Evolutionary conservation across 768 basidiomycete species (phyloP), one percentile per base, ranked within the genome.

Genomic region (Leccinum imitatum): DNA sequence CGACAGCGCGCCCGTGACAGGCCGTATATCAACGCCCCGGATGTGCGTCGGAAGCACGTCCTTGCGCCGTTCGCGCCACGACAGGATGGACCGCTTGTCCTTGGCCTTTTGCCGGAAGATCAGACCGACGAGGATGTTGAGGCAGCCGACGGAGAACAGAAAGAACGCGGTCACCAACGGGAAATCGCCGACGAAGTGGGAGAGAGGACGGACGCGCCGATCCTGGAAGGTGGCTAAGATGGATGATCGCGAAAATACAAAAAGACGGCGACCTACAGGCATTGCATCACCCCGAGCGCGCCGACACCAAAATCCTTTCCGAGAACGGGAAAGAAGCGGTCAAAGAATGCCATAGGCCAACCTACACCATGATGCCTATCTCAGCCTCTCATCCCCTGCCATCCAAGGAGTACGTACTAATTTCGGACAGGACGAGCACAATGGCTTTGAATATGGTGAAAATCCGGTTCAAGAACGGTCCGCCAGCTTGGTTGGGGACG

Each of bases 401-500:
- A 15, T 37, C 6, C 10, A 3, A 21, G 9, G 9, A 33, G 3
- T 33, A 60, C 84, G 64, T 57, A 85, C 84, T 72, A 17, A 75
- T 57, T 55, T 73, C 72, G 2, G 73, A 73, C 30, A 73, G 72
- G 62, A 93, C 76, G 56, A 96, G 84, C 55, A 91, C 80, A 67
- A 95, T 71, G 54, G 86, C 82, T 72, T 94, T 89, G 76, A 90
- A 87, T 58, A 92, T 80, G 74, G 95, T 90, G 69, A 96, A 81
- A n/a, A 96, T 76, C 48, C 89, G 85, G 66, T 91, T 87, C 59
- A 95, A 80, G 50, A 23, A 96, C 25, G 87, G 85, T 27, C 95
- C 95, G 7, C 92, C 95, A 50, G 93, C 79, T 73, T 96, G 94
- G 75, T 94, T 93, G 3, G 94, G 94, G n/a, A 97, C 91, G 0